A percentile compares a stretch with the other conserved stretches of the same genome.
These are phyloP conservation scores for Lepidium africanum DNA, from an alignment of 345 rosid genomes.

Conservation along the genomic window DNA sequence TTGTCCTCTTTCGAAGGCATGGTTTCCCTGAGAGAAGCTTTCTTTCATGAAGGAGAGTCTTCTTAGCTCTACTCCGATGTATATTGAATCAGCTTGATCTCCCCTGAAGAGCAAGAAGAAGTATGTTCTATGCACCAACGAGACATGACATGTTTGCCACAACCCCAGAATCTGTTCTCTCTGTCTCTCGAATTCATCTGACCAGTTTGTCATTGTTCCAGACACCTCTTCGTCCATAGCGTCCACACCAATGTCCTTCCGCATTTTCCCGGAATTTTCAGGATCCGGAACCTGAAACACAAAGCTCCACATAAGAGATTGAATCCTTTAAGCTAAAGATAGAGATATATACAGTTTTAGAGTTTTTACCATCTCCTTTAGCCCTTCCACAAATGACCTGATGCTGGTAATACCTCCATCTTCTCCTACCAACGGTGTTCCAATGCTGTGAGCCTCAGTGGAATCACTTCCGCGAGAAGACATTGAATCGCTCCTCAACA, in stretches of 20 bases:
- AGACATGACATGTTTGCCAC: constrained; percentile 82
- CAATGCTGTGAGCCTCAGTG: constrained; percentile 41
- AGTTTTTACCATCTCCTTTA: constrained; percentile 65
- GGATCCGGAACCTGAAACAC: constrained; percentile 24
- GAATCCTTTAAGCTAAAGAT: constrained; percentile 9
- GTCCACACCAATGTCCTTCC: constrained; percentile 54
- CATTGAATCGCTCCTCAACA: constrained; percentile 67
- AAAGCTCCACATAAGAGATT: constrained; percentile 26
- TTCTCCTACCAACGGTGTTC: constrained; percentile 35
- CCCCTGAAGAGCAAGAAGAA: constrained; percentile 93
- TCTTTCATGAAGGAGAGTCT: constrained; percentile 84
- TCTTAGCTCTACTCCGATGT: constrained; percentile 87
- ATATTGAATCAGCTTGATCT: constrained; percentile 82
- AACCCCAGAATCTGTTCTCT: constrained; percentile 63
- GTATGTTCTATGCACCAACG: constrained; percentile 86
- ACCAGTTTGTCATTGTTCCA: constrained; percentile 47
- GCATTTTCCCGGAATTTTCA: constrained; percentile 32
- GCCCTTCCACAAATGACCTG: constrained; percentile 68
- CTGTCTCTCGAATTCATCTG: constrained; percentile 53
- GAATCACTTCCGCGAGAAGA: constrained; percentile 73
- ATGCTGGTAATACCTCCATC: constrained; percentile 71
- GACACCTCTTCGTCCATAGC: constrained; percentile 42
- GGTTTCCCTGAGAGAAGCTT: constrained; percentile 56
- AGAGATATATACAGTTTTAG: constrained; percentile 2
- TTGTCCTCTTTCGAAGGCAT: constrained; percentile 47